Conservation (phyloP, 495 filamentous ascomycete genomes). For the Trichoderma parareesei region DNA sequence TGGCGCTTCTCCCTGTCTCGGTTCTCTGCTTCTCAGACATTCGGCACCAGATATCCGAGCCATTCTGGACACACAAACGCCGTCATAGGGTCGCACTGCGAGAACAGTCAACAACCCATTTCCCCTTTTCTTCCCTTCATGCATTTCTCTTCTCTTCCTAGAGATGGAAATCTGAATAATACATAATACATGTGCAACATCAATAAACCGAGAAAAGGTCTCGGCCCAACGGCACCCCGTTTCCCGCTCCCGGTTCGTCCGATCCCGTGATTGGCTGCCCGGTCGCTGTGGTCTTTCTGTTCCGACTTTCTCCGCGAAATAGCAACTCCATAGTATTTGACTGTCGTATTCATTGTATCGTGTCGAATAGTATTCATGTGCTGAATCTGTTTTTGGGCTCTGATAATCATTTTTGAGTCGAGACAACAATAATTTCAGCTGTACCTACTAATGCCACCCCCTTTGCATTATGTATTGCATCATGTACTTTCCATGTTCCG, state of each 20-base stretch:
- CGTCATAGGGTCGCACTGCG: background rate
- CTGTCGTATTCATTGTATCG: no score
- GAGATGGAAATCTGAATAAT: background rate
- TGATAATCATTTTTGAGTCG: no score
- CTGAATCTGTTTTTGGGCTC: no score
- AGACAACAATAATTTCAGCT: no score
- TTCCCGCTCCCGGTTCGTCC: background rate
- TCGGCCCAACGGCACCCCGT: slow-evolving; percentile 5
- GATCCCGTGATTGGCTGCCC: slow-evolving; percentile 3
- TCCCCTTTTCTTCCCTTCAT: background rate
- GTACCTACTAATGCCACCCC: no score
- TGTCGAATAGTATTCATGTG: no score
- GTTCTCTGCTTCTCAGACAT: background rate
- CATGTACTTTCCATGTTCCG: no score
- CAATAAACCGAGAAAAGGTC: background rate
- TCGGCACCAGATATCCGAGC: slow-evolving; percentile 9
- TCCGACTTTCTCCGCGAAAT: slow-evolving; percentile 4
- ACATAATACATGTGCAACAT: background rate
- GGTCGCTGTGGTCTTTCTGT: background rate
- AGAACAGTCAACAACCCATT: background rate
- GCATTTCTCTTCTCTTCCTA: background rate
- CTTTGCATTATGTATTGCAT: no score
- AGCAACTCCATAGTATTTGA: no score
- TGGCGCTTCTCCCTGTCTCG: background rate
- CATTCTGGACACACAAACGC: background rate